These are phyloP conservation scores for Aspergillus panamensis DNA, from an alignment of 495 filamentous ascomycete species.

Conservation along the genomic window DNA sequence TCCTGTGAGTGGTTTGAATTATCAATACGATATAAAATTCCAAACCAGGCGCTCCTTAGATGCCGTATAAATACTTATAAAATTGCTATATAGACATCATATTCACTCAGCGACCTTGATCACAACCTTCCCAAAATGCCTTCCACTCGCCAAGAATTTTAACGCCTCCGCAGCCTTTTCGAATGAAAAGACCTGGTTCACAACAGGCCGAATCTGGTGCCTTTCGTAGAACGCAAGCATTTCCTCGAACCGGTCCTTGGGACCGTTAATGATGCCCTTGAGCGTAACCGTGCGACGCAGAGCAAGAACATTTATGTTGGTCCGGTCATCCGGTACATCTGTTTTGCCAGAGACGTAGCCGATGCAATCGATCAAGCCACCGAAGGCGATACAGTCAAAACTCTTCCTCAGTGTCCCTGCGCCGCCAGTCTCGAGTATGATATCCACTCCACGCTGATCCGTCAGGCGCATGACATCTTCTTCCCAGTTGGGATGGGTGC, in stretches of 20 bases:
- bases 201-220: constrained; percentile 57
- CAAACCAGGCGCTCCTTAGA: too few species aligned
- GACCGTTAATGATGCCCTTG: constrained; percentile 61
- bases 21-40: too few species aligned
- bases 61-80: too few species aligned
- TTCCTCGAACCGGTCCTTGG: constrained; percentile 56
- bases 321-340: constrained; percentile 37
- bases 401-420: constrained; percentile 57
- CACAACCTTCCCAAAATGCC: constrained; percentile 72
- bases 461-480: constrained; percentile 62
- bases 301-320: constrained; percentile 52
- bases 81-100: not conserved
- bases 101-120: constrained; percentile 34
- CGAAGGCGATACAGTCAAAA: constrained; percentile 60
- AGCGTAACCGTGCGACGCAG: constrained; percentile 50
- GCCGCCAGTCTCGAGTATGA: constrained; percentile 68
- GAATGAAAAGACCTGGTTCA: constrained; percentile 59
- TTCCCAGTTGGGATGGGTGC: constrained; percentile 63
- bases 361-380: constrained; percentile 64
- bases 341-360: constrained; percentile 62
- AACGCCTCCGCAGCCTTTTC: constrained; percentile 51
- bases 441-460: constrained; percentile 57
- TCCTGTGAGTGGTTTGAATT: too few species aligned
- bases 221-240: constrained; percentile 59
- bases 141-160: constrained; percentile 57